Evolutionary conservation across 176 grass and related monocot species (phyloP).

Genomic region (Sorghum bicolor): Sorghum_bicolor_NCBIv3 NC_012877.2:1205001-1205500

Average conservation of each 20-base stretch:
- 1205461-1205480: no score
- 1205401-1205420: no score
- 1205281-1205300: slow-evolving; percentile 20
- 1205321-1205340: background rate
- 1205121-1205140: background rate
- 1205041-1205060: background rate
- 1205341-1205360: background rate
- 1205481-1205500: no score
- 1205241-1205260: background rate
- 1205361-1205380: background rate
- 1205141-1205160: background rate
- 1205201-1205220: background rate
- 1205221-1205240: background rate
- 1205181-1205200: background rate
- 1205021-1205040: background rate
- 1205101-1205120: background rate
- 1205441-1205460: no score
- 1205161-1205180: background rate
- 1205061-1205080: slow-evolving; percentile 5
- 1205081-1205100: slow-evolving; percentile 15
- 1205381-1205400: no score
- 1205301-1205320: background rate
- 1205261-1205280: slow-evolving; percentile 3
- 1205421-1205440: no score
- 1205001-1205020: slow-evolving; percentile 29